phyloP scores from a whole-genome alignment of 257 asterid genomes.

The Primulina eburnea region DNA sequence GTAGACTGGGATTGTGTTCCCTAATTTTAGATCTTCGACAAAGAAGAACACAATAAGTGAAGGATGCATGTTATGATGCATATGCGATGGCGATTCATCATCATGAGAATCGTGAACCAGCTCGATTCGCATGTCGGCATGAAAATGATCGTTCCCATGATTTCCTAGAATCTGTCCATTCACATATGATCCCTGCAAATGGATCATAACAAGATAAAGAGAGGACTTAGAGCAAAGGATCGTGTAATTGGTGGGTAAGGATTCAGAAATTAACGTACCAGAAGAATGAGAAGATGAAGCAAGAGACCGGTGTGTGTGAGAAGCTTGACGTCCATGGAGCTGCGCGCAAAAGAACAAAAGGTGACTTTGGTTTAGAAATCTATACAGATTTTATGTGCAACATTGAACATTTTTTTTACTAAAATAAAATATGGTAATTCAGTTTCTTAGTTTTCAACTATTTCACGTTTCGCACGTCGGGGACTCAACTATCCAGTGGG shows the following conservation, averaged over 20 bases:
- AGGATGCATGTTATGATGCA: constrained; percentile 54
- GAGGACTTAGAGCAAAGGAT: no score
- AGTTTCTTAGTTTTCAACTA: no score
- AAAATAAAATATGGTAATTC: no score
- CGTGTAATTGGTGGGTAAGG: no score
- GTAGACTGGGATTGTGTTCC: constrained; percentile 46
- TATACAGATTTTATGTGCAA: background rate
- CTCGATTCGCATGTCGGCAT: constrained; percentile 31
- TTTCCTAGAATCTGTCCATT: constrained; percentile 7
- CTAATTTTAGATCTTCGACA: constrained; percentile 46
- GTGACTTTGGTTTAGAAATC: background rate
- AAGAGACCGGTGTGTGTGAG: background rate
- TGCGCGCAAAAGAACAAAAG: background rate
- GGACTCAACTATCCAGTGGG: no score
- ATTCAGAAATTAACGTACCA: background rate
- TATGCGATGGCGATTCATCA: constrained; percentile 39
- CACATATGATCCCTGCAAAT: constrained; percentile 36
- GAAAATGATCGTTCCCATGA: constrained; percentile 7
- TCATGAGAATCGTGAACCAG: constrained; percentile 32
- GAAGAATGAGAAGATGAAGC: background rate
- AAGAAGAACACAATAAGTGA: constrained; percentile 57
- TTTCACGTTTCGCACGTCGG: no score
- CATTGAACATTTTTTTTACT: no score
- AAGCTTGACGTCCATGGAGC: background rate
- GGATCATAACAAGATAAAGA: no score